Base-by-base conservation (phyloP, 2,329 filamentous ascomycete genomes). In the Aschersonia sp. region DNA sequence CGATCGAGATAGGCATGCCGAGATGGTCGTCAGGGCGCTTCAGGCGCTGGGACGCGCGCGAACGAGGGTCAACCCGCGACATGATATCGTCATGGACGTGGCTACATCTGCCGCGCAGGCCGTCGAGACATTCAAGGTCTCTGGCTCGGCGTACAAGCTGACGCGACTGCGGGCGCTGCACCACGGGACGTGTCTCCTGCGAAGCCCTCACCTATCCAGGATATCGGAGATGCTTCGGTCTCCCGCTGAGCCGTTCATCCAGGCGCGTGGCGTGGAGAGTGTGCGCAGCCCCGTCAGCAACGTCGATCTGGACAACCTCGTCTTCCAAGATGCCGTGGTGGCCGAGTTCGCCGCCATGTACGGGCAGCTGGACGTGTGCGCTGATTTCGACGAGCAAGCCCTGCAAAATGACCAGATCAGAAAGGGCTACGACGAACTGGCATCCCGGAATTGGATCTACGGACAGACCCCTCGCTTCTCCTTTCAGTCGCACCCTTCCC, bases 71-170 rank as follows among this genome's bases (percentile, higher is more conserved):
- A 98, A 97, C 61, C 80, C 82, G 61, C 77, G 92, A 12, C 91
- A 98, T 62, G 92, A 98, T 61, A 96, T 98, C 56, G 88, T 97
- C 30, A 71, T 94, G 44, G 77, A 82, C 49, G 49, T 51, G 10
- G 3, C n/a, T 5, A 29, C 20, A n/a, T 7, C 28, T 5, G 29
- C 28, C 2, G 29, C 43, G 9, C 9, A 5, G 20, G 40, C 50
- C 12, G 45, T 38, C 7, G 42, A 52, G 41, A 72, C 74, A 2
- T 78, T 82, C 59, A 98, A 98, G 63, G 76, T 97, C 9, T 95
- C 89, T 0, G 92, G 92, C 1, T 96, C 89, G 1, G 92, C 92
- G 9, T 98, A 94, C 68, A 97, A 97, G 65, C 72, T 98, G 47
- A 96, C 86, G 0, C 74, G 85, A 30, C 69, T 78, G 45, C 76